Percentiles rank a stretch among this genome's conserved stretches.
Evolutionary conservation across 2,329 filamentous ascomycete genomes (phyloP).

Genomic region (Ilyonectria robusta): DNA sequence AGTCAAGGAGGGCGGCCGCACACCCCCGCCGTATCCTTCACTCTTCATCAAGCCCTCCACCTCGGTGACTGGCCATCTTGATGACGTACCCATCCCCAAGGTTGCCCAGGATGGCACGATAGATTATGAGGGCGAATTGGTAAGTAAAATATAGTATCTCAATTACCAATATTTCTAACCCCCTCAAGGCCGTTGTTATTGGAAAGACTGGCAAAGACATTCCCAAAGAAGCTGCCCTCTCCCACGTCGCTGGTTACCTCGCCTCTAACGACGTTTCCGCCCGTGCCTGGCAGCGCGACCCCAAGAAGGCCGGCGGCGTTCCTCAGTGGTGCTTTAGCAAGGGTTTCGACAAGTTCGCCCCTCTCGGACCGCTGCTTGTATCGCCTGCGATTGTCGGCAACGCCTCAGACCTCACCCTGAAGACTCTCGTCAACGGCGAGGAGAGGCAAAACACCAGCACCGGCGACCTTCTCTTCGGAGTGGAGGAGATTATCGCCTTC

Average conservation of each 20-base stretch:
- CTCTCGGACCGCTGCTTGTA: conserved; percentile 64
- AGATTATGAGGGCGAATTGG: conserved; percentile 67
- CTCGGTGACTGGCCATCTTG: conserved; percentile 54
- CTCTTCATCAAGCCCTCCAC: conserved; percentile 66
- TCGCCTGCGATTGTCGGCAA: conserved; percentile 49
- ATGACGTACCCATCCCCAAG: conserved; percentile 61
- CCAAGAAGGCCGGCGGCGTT: conserved; percentile 55
- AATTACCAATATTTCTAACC: not conserved
- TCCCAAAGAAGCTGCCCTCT: conserved; percentile 57
- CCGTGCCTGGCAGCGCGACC: conserved; percentile 67
- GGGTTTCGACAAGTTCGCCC: conserved; percentile 68
- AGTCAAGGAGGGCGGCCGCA: conserved; percentile 68
- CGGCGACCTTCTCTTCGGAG: conserved; percentile 64
- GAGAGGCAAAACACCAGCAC: conserved; percentile 63
- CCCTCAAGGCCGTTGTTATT: conserved; percentile 62
- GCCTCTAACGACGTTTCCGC: conserved; percentile 69
- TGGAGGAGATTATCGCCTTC: conserved; percentile 62
- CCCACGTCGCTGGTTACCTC: conserved; percentile 63
- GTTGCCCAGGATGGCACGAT: conserved; percentile 61
- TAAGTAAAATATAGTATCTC: conserved; percentile 24
- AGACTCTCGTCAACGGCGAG: conserved; percentile 65
- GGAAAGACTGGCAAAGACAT: conserved; percentile 68
- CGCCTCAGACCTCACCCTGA: conserved; percentile 48
- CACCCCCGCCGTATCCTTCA: conserved; percentile 63
- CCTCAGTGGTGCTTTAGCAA: conserved; percentile 71